Base-by-base conservation (phyloP, 2,329 filamentous ascomycete genomes). In the Camillea tinctor region DNA sequence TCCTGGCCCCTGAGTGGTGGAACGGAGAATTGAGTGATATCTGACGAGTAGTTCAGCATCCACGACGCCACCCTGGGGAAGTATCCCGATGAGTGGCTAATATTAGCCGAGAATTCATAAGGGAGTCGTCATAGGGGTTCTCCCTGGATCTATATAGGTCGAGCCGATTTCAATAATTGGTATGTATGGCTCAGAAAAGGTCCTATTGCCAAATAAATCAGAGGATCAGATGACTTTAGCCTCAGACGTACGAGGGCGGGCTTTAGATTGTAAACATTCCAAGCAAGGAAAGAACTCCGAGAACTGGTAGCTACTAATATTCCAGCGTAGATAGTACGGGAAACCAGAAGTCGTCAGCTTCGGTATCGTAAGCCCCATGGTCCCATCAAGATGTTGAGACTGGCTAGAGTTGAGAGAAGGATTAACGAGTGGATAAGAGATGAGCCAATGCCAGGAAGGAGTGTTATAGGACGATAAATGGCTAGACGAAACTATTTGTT, bases 401-500 rank as follows among this genome's bases (percentile, higher is more conserved):
- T 59, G 51, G 55, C 56, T 19, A 50, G 52, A 50, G n/a, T 20
- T 2, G 17, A 56, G n/a, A 55, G 21, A 22, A 56, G 55, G 40
- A 52, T 51, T 52, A 36, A 20, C 21, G 50, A 52, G 44, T 48
- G 59, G 56, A 59, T 57, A 54, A 55, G 57, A 52, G 57, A 51
- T 21, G 40, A 52, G 36, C 58, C 58, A 60, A 62, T 52, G 50
- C 52, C 58, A 52, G 60, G 56, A 44, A 52, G 52, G 22, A 56
- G 57, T 55, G 51, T 50, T 52, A 54, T 54, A 62, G 44, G 55
- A 24, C 36, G 26, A 54, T 56, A 49, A 30, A 24, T 30, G 55
- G 20, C 54, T 51, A 49, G 55, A 57, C 55, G 56, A 50, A 54
- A 52, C 56, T 63, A 65, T 64, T 64, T 59, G 56, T 55, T 59